A percentile compares a stretch with the other conserved stretches of the same genome.
phyloP scores from a whole-genome alignment of 331 rosid genomes.

The Rhamnella rubrinervis region DNA sequence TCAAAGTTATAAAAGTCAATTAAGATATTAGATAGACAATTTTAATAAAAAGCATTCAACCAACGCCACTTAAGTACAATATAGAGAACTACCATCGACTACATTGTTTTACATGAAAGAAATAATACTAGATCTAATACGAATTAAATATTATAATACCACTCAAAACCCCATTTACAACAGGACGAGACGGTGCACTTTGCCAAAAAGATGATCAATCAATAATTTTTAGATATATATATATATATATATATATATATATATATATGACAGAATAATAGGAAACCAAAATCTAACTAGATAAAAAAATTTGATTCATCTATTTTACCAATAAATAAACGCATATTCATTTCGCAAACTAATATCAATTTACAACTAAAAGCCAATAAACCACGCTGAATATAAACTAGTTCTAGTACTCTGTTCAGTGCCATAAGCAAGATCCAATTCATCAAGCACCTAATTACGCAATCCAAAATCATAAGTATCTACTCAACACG shows the following conservation, averaged over 20 bases:
- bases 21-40: neutral
- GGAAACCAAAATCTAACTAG: neutral
- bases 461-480: slow-evolving; percentile 3
- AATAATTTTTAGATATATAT: neutral
- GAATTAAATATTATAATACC: neutral
- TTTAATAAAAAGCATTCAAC: neutral
- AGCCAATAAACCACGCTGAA: neutral
- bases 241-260: neutral
- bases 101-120: neutral
- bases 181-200: neutral
- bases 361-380: neutral
- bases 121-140: slow-evolving; percentile 6
- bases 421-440: neutral
- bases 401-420: neutral
- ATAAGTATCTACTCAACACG: slow-evolving; percentile 9
- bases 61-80: slow-evolving; percentile 1
- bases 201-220: neutral
- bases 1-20: neutral
- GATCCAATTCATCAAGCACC: slow-evolving; percentile 28
- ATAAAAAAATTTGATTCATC: neutral
- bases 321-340: too few relatives aligned
- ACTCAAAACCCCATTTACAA: neutral
- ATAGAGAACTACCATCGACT: neutral
- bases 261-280: neutral
- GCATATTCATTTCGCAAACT: neutral